Evolutionary conservation across 2,329 filamentous ascomycete genomes (phyloP).

Genomic region (Claviceps sp.): DNA sequence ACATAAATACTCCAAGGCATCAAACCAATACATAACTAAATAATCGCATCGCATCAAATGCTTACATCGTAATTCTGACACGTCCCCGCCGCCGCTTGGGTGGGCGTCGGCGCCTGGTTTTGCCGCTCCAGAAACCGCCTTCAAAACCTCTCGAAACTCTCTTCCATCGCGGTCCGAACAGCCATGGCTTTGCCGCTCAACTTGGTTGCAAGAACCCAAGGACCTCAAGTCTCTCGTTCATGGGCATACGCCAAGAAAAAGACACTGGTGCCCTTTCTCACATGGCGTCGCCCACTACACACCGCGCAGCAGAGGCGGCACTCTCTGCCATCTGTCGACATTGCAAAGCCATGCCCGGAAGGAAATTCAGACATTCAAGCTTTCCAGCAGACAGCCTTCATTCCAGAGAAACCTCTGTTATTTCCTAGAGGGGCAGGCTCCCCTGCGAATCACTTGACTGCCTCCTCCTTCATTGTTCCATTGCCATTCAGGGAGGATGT

Average conservation of each 20-base stretch:
- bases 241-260: constrained; percentile 1
- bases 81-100: too few relatives aligned
- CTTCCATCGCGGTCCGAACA: too few relatives aligned
- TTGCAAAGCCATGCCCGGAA: constrained; percentile 6
- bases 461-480: constrained; percentile 17
- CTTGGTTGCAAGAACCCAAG: too few relatives aligned
- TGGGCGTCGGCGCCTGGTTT: constrained; percentile 1
- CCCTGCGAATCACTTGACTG: constrained; percentile 28
- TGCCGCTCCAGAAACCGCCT: constrained; percentile 3
- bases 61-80: too few relatives aligned
- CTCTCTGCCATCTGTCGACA: constrained; percentile 1
- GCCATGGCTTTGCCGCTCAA: too few relatives aligned
- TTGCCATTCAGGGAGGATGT: constrained; percentile 18
- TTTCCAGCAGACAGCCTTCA: constrained; percentile 42
- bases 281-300: constrained; percentile 4
- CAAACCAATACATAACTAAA: too few relatives aligned
- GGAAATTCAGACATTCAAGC: constrained; percentile 19
- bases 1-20: too few relatives aligned
- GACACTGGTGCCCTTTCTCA: background rate
- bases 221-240: too few relatives aligned
- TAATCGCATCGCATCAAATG: too few relatives aligned
- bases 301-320: background rate
- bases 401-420: constrained; percentile 33
- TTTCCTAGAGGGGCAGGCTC: constrained; percentile 33
- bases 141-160: too few relatives aligned